Base-by-base conservation (phyloP, 805 yeast genomes). In the Pichia nanzhaoensis region DNA sequence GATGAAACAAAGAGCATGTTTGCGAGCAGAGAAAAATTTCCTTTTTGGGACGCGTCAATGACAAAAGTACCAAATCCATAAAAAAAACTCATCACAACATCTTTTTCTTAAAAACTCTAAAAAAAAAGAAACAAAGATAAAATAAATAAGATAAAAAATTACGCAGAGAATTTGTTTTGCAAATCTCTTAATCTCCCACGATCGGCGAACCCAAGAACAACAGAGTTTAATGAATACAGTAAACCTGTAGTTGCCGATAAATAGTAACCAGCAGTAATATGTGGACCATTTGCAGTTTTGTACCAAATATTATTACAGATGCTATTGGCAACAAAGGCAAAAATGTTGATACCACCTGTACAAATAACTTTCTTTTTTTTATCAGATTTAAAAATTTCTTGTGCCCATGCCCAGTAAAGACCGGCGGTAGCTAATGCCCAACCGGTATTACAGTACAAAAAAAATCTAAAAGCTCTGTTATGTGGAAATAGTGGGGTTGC, bases 261-360 rank as follows among this genome's bases (percentile, higher is more conserved):
- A 27, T 54, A 56, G 40, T 53, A 46, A 33, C 52, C 52, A 19
- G 51, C 33, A 5, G 45, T 21, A 22, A 49, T 37, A 34, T 43
- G 36, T n/a, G 52, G 52, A 41, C 42, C 44, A 9, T 49, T 35
- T 3, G 45, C 16, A 1, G 52, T 49, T 34, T 47, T 42, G 39
- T 39, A 49, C 50, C 50, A 49, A 19, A 47, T 36, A 20, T 41
- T 44, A 34, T 49, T 47, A 22, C 39, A 46, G 28, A 44, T 47
- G 43, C 48, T 39, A 31, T 49, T 47, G 17, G 52, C 50, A 27
- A 41, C 47, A 37, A 40, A 49, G 4, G 45, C 47, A 39, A 45
- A 39, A 32, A 44, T 44, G 32, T 49, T 49, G 39, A 49, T 47
- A 34, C 52, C 52, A 37, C 52, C 50, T 7, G 48, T 44, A 20